Conservation (phyloP, 2,329 filamentous ascomycete species). For the Paecilomyces formosus region DNA sequence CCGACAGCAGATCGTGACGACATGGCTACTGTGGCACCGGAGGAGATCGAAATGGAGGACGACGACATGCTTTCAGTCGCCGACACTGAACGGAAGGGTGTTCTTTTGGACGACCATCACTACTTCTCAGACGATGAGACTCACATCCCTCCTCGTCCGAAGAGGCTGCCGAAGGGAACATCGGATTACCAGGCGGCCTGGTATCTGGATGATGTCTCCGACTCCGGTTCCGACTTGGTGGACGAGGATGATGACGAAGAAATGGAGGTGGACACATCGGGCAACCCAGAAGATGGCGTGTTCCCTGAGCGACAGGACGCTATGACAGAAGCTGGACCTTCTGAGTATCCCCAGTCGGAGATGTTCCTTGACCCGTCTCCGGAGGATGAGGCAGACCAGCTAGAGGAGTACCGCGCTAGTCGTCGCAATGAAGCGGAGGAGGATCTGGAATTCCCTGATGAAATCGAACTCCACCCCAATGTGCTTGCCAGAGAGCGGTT, state of each 20-base stretch:
- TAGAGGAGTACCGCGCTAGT: conserved; percentile 71
- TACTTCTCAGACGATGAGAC: conserved; percentile 89
- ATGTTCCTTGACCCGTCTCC: conserved; percentile 75
- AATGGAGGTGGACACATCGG: conserved; percentile 46
- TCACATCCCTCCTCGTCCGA: conserved; percentile 55
- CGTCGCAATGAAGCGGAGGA: conserved; percentile 77
- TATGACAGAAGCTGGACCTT: conserved; percentile 69
- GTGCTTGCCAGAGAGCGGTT: conserved; percentile 80
- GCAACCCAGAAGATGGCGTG: conserved; percentile 73
- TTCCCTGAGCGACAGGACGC: conserved; percentile 47
- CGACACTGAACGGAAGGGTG: conserved; percentile 64
- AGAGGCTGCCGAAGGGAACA: conserved; percentile 78
- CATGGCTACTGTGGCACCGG: conserved; percentile 74
- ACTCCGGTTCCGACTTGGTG: conserved; percentile 77
- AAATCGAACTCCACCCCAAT: conserved; percentile 87
- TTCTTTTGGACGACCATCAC: conserved; percentile 91
- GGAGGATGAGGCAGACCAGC: conserved; percentile 74
- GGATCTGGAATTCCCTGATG: conserved; percentile 92
- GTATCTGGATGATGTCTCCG: conserved; percentile 77
- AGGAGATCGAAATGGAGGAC: conserved; percentile 73
- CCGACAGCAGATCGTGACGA: conserved; percentile 78
- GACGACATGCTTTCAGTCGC: conserved; percentile 48
- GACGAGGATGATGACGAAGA: conserved; percentile 55
- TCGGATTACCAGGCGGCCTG: conserved; percentile 92
- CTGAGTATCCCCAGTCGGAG: conserved; percentile 90